These are phyloP conservation scores for Xylaria sp. DNA, from an alignment of 2,329 filamentous ascomycete genomes.

Conservation along the genomic window DNA sequence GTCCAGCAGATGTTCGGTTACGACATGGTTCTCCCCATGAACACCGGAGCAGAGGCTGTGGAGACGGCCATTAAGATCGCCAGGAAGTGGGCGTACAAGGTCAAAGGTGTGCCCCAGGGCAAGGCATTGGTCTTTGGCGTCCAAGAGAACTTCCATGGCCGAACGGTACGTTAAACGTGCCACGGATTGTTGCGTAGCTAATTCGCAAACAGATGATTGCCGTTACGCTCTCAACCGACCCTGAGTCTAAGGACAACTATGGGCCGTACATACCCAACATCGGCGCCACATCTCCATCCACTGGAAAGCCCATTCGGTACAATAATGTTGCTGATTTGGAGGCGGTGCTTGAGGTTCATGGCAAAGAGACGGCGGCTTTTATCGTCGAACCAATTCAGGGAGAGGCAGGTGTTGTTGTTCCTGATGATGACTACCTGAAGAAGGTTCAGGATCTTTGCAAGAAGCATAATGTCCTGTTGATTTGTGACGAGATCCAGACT, in stretches of 20 bases:
- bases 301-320: slow-evolving; percentile 82
- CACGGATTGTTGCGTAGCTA: slow-evolving; percentile 27
- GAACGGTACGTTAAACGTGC: slow-evolving; percentile 70
- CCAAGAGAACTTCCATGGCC: slow-evolving; percentile 93
- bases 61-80: slow-evolving; percentile 97
- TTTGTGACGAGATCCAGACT: slow-evolving; percentile 98
- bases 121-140: slow-evolving; percentile 88
- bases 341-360: slow-evolving; percentile 80
- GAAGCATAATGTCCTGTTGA: slow-evolving; percentile 94
- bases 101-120: slow-evolving; percentile 86
- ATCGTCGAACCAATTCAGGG: slow-evolving; percentile 97
- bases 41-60: slow-evolving; percentile 95
- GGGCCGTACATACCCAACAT: slow-evolving; percentile 94
- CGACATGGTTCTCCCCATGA: slow-evolving; percentile 98
- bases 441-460: slow-evolving; percentile 87
- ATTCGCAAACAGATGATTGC: slow-evolving; percentile 77
- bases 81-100: slow-evolving; percentile 97
- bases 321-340: slow-evolving; percentile 86
- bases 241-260: slow-evolving; percentile 96
- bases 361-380: slow-evolving; percentile 88
- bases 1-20: slow-evolving; percentile 90
- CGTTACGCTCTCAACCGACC: slow-evolving; percentile 93
- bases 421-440: slow-evolving; percentile 86
- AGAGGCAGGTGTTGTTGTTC: slow-evolving; percentile 95
- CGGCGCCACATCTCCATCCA: slow-evolving; percentile 79